These are phyloP conservation scores for Aspergillus sergii DNA, from an alignment of 2,329 filamentous ascomycete species.

Conservation along the genomic window DNA sequence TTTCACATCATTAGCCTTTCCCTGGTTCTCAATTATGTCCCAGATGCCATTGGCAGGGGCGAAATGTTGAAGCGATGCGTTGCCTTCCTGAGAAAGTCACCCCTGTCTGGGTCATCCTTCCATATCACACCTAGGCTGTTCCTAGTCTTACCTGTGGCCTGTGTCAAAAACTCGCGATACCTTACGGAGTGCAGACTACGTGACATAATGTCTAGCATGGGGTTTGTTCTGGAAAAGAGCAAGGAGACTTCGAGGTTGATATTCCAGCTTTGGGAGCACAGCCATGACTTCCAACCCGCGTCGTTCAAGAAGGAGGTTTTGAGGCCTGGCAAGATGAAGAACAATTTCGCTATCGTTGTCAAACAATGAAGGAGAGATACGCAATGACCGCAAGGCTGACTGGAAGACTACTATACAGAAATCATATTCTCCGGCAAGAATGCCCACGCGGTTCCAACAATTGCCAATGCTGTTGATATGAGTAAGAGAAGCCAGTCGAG, in stretches of 20 bases:
- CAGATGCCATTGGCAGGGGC: conserved; percentile 72
- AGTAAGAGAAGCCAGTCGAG: conserved; percentile 71
- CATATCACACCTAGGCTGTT: conserved; percentile 65
- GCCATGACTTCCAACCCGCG: conserved; percentile 29
- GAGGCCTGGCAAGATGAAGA: conserved; percentile 72
- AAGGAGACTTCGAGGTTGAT: conserved; percentile 83
- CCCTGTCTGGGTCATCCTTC: conserved; percentile 22
- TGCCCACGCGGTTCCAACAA: conserved; percentile 82
- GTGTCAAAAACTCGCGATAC: conserved; percentile 88
- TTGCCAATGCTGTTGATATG: conserved; percentile 69
- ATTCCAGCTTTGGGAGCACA: conserved; percentile 81
- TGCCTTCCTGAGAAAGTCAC: conserved; percentile 61
- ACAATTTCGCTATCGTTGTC: conserved; percentile 87
- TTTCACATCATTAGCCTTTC: conserved; percentile 94
- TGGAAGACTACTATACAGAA: conserved; percentile 45
- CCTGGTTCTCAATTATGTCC: conserved; percentile 91
- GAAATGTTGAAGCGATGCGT: conserved; percentile 81
- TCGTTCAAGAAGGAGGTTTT: conserved; percentile 74
- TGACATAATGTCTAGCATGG: conserved; percentile 74
- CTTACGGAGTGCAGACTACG: conserved; percentile 70
- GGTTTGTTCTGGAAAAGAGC: conserved; percentile 65
- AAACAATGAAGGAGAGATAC: conserved; percentile 18
- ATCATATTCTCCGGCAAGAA: conserved; percentile 79
- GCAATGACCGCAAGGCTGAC: conserved; percentile 1
- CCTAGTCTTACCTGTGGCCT: conserved; percentile 85